Evolutionary conservation across 345 rosid species (phyloP).

Genomic region (Eucalyptus cloeziana): DNA sequence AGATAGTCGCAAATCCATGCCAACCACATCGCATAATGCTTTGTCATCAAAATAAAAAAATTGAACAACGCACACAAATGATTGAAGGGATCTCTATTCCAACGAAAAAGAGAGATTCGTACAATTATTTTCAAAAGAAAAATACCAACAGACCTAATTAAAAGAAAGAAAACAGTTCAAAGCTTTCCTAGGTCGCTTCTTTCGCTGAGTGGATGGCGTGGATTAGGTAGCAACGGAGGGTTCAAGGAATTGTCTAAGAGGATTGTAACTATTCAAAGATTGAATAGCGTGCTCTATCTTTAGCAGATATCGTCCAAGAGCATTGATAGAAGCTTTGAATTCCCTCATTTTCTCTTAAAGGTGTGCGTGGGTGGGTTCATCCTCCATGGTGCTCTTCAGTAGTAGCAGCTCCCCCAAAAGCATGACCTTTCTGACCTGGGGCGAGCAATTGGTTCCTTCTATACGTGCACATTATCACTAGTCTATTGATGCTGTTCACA

Average conservation of each 20-base stretch:
- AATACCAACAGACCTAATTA: not conserved
- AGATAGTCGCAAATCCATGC: not conserved
- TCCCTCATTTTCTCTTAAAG: not conserved
- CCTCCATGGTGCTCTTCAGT: not conserved
- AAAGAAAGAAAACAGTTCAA: not conserved
- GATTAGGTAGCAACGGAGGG: not conserved
- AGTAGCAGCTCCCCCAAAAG: not conserved
- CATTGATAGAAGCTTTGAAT: not conserved
- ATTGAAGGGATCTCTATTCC: not conserved
- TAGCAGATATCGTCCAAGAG: not conserved
- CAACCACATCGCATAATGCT: not conserved
- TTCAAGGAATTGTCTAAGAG: not conserved
- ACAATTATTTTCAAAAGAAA: not conserved
- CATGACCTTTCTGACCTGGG: not conserved
- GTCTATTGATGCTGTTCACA: not conserved
- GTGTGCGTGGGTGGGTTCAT: not conserved
- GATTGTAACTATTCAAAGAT: not conserved
- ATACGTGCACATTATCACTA: not conserved
- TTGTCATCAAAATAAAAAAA: not conserved
- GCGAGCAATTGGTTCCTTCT: not conserved
- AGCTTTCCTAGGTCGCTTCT: not conserved
- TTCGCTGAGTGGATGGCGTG: not conserved
- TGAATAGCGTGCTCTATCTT: not conserved
- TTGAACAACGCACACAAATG: not conserved
- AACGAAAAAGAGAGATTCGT: not conserved